A percentile compares a stretch with the other conserved stretches of the same genome.
These are phyloP conservation scores for Notholithocarpus densiflorus DNA, from an alignment of 306 rosid genomes.

Conservation along the genomic window DNA sequence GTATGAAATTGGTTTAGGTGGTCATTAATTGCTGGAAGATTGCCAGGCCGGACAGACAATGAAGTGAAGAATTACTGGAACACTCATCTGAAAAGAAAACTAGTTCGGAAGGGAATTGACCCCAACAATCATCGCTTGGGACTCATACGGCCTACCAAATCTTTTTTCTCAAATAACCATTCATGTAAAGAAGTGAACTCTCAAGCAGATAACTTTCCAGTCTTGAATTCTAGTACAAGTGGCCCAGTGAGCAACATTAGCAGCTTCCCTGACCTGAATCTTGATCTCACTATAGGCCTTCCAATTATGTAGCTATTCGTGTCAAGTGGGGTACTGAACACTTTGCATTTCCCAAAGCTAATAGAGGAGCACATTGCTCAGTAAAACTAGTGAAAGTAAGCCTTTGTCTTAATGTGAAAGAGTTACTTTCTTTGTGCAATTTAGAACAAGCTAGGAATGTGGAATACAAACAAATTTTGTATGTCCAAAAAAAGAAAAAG, in stretches of 20 bases:
- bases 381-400: background rate
- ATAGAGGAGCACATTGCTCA: background rate
- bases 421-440: background rate
- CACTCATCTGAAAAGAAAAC: conserved; percentile 30
- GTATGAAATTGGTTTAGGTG: conserved; percentile 26
- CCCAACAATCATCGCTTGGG: conserved; percentile 13
- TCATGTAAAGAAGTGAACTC: background rate
- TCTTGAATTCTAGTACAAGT: background rate
- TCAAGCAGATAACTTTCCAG: background rate
- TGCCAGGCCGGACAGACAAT: conserved; percentile 53
- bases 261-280: conserved; percentile 32
- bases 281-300: conserved; percentile 28
- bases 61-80: conserved; percentile 51
- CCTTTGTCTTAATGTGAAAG: background rate
- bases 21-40: conserved; percentile 51
- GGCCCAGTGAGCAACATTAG: background rate
- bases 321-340: background rate
- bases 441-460: background rate
- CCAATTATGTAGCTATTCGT: background rate
- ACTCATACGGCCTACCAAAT: background rate
- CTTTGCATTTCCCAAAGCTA: background rate
- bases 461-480: background rate
- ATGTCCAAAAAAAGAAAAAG: background rate
- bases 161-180: background rate
- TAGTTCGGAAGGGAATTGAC: conserved; percentile 11